These are phyloP conservation scores for Aspergillus wentii DNA, from an alignment of 495 filamentous ascomycete species.

Conservation along the genomic window DNA sequence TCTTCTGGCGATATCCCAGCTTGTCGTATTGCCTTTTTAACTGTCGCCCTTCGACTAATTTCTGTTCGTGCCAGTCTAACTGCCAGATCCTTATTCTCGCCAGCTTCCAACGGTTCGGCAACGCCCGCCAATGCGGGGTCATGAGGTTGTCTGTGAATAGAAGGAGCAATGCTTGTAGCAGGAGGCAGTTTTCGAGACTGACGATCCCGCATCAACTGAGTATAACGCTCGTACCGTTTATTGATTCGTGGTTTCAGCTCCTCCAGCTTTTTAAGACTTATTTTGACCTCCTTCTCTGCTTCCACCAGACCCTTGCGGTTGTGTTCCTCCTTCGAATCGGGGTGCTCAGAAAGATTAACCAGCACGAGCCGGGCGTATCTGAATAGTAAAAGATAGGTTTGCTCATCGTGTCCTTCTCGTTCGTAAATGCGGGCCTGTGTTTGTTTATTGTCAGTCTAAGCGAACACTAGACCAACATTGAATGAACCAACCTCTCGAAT, in stretches of 20 bases:
- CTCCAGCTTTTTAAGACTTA: conserved; percentile 56
- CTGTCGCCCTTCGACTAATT: conserved; percentile 61
- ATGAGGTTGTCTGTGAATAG: conserved; percentile 14
- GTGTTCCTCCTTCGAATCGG: conserved; percentile 45
- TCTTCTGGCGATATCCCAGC: conserved; percentile 51
- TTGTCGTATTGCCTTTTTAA: conserved; percentile 48
- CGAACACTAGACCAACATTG: neutral
- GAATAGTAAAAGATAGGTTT: conserved; percentile 81
- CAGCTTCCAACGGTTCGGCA: conserved; percentile 57
- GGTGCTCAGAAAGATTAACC: conserved; percentile 56
- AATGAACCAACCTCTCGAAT: conserved; percentile 64
- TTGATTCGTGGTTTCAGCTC: conserved; percentile 62
- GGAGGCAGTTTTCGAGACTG: conserved; percentile 27
- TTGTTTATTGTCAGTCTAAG: neutral
- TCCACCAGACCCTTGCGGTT: conserved; percentile 42
- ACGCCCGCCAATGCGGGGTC: conserved; percentile 38
- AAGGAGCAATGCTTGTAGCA: conserved; percentile 7
- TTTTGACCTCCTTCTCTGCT: conserved; percentile 49
- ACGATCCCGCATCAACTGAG: conserved; percentile 47
- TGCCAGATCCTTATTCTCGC: conserved; percentile 68
- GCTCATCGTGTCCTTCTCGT: conserved; percentile 76
- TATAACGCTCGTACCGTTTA: conserved; percentile 57
- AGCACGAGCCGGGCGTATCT: conserved; percentile 72
- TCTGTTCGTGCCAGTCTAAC: conserved; percentile 73
- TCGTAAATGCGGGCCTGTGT: conserved; percentile 78